Conservation (phyloP, 768 basidiomycete genomes). For the Cubamyces sp. region DNA sequence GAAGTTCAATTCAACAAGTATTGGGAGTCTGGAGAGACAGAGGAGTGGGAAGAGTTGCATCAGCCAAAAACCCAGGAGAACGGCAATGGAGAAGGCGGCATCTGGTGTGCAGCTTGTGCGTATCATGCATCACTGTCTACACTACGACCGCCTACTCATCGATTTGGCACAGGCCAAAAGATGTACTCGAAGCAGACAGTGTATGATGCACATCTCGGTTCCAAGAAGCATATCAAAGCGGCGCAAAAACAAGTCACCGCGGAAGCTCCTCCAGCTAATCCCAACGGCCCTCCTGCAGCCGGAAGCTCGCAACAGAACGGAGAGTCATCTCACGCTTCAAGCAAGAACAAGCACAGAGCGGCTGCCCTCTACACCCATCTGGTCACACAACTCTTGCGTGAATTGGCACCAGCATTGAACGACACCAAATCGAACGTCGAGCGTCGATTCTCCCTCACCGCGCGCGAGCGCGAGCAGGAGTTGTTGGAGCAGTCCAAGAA, state of each 20-base stretch:
- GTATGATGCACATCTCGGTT: conserved; percentile 93
- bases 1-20: conserved; percentile 72
- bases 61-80: conserved; percentile 43
- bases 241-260: conserved; percentile 65
- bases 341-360: conserved; percentile 57
- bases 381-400: conserved; percentile 63
- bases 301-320: conserved; percentile 45
- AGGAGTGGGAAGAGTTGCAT: conserved; percentile 69
- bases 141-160: conserved; percentile 13
- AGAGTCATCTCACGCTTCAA: conserved; percentile 35
- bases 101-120: conserved; percentile 96
- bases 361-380: conserved; percentile 77
- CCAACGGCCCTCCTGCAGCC: conserved; percentile 63
- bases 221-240: conserved; percentile 95
- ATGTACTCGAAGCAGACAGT: conserved; percentile 96
- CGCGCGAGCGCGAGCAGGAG: conserved; percentile 96
- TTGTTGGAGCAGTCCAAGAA: conserved; percentile 69
- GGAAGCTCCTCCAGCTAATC: conserved; percentile 53
- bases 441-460: conserved; percentile 93
- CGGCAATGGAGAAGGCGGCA: conserved; percentile 62
- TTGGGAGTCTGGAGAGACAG: conserved; percentile 80
- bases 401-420: conserved; percentile 67
- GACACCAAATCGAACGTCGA: conserved; percentile 98
- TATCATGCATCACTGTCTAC: conserved; percentile 24
- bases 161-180: conserved; percentile 74